Evolutionary conservation across 352 stramenopile genomes (phyloP).

Genomic region (Peronosclerospora sorghi): DNA sequence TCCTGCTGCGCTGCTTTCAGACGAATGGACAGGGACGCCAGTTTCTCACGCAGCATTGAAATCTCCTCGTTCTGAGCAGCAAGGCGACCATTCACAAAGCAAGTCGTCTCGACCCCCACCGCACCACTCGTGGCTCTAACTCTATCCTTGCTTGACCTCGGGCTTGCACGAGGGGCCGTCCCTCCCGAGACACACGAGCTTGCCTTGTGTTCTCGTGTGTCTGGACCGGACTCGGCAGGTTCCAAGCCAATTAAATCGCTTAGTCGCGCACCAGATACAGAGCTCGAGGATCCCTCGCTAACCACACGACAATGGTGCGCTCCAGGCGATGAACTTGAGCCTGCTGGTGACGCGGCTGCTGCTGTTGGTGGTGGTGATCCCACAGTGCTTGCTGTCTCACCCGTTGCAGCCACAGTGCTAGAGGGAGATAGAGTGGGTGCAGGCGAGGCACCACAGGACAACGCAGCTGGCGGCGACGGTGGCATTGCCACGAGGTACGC

Average conservation of each 20-base stretch:
- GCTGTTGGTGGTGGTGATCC: conserved; percentile 10
- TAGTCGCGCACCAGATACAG: conserved; percentile 13
- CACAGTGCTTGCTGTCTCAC: conserved; percentile 8
- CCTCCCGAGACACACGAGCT: conserved; percentile 2
- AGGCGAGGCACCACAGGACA: conserved; percentile 4
- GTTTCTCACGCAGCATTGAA: conserved; percentile 56
- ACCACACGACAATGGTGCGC: conserved; percentile 11
- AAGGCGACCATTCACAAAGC: conserved; percentile 53
- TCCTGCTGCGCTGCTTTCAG: conserved; percentile 58
- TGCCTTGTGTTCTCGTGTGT: conserved; percentile 2
- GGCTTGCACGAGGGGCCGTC: conserved; percentile 6
- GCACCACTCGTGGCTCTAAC: conserved; percentile 6
- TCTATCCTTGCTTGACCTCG: conserved; percentile 8
- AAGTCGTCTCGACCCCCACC: conserved; percentile 2
- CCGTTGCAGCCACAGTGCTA: conserved; percentile 10
- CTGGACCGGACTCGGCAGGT: conserved; percentile 8
- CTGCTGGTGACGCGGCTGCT: conserved; percentile 2
- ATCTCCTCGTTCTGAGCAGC: conserved; percentile 59
- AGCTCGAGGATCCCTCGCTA: conserved; percentile 18
- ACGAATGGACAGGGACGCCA: conserved; percentile 49
- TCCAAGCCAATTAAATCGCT: conserved; percentile 27
- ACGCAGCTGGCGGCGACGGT: not conserved
- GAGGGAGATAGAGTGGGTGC: conserved; percentile 13
- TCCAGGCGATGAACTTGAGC: conserved; percentile 5
- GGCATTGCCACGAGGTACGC: conserved; percentile 25